A percentile compares a stretch with the other conserved stretches of the same genome.
phyloP scores from a whole-genome alignment of 1,284 basidiomycete genomes.

The Fomitopsis pinicola region DNA sequence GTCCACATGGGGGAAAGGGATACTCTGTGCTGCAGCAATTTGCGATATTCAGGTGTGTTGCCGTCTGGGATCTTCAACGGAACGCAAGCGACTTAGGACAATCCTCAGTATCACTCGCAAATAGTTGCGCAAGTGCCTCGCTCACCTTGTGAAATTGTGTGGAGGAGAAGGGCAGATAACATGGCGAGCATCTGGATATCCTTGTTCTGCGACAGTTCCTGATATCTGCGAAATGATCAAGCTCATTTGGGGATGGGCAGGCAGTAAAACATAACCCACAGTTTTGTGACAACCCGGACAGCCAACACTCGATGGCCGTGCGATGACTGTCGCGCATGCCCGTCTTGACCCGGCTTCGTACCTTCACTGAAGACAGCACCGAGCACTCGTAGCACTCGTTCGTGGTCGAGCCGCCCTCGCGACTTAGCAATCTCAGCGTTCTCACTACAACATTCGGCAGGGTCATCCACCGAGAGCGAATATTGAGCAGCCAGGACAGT shows the following conservation, averaged over 20 bases:
- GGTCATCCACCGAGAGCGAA: constrained; percentile 41
- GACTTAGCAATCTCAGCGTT: constrained; percentile 61
- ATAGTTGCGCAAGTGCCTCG: constrained; percentile 4
- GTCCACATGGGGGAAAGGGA: constrained; percentile 36
- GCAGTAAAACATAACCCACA: constrained; percentile 20
- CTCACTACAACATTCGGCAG: constrained; percentile 48
- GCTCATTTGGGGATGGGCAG: neutral
- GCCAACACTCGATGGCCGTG: constrained; percentile 9
- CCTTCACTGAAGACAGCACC: constrained; percentile 42
- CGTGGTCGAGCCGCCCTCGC: constrained; percentile 65
- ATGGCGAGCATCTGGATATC: constrained; percentile 85
- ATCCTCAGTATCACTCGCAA: neutral
- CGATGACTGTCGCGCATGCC: neutral
- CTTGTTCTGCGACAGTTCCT: constrained; percentile 55
- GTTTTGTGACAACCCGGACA: constrained; percentile 19
- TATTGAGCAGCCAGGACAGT: constrained; percentile 63
- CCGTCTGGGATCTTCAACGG: constrained; percentile 1
- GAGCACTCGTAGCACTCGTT: constrained; percentile 67
- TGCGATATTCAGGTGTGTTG: constrained; percentile 4
- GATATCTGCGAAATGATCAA: constrained; percentile 43
- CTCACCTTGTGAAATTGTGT: constrained; percentile 23
- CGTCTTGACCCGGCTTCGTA: neutral
- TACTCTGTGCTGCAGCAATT: neutral
- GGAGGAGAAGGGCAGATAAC: constrained; percentile 63
- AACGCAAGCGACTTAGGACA: neutral